phyloP scores from a whole-genome alignment of 208 protist genomes.

The Entamoeba nuttalli region DNA sequence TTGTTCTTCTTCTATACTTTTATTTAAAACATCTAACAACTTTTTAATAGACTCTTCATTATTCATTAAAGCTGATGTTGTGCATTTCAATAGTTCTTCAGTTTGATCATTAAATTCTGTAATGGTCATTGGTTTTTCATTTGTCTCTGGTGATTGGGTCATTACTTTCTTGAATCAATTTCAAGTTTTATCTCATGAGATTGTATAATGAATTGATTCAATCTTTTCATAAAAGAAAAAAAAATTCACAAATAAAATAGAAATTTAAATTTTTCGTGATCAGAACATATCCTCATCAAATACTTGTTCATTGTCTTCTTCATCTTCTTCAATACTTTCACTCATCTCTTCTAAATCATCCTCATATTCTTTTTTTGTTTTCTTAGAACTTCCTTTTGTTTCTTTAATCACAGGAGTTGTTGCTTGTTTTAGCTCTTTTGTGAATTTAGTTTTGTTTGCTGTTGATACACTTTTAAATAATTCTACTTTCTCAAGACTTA shows the following conservation, averaged over 20 bases:
- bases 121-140: no score
- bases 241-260: no score
- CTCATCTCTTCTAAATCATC: neutral
- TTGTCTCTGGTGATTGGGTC: no score
- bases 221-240: no score
- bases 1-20: neutral
- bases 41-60: neutral
- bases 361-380: neutral
- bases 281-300: no score
- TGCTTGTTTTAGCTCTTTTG: neutral
- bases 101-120: no score
- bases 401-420: neutral
- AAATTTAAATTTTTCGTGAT: no score
- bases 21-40: neutral
- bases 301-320: neutral
- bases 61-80: neutral
- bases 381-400: neutral
- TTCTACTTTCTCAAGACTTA: neutral
- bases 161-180: no score
- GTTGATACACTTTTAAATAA: neutral
- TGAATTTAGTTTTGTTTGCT: neutral
- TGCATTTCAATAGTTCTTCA: no score
- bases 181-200: no score
- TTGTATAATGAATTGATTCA: no score
- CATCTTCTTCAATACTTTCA: neutral